phyloP scores from a whole-genome alignment of 2,329 filamentous ascomycete genomes.

The Calonectria pseudoreteaudii region DNA sequence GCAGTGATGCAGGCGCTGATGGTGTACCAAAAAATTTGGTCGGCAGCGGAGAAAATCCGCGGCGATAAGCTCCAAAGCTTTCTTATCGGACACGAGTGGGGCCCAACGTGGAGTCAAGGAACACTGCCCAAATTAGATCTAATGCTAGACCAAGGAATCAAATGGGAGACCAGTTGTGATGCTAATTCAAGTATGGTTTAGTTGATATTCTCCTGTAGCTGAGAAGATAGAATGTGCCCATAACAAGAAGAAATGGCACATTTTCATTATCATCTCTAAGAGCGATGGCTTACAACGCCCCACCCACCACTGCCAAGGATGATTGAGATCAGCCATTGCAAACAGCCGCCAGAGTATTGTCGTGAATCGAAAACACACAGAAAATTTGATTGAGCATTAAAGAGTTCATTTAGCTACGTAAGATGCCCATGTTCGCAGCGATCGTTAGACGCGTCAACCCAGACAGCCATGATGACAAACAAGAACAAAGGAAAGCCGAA shows the following conservation, averaged over 20 bases:
- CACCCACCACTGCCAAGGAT: background rate
- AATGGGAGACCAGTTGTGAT: background rate
- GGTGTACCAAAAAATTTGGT: conserved; percentile 45
- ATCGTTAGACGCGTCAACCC: conserved; percentile 52
- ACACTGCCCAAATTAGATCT: conserved; percentile 34
- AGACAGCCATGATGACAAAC: conserved; percentile 52
- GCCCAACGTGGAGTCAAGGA: conserved; percentile 31
- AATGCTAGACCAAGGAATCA: conserved; percentile 1
- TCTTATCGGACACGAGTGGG: conserved; percentile 43
- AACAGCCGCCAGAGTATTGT: background rate
- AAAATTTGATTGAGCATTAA: conserved; percentile 45
- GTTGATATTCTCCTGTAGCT: background rate
- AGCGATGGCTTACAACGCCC: background rate
- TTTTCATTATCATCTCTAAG: background rate
- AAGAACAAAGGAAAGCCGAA: conserved; percentile 55
- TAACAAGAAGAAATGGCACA: background rate
- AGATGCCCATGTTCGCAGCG: conserved; percentile 50
- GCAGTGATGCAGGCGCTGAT: conserved; percentile 36
- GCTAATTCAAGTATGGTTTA: background rate
- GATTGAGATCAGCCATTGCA: background rate
- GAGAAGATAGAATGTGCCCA: too few species aligned
- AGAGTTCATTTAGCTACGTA: conserved; percentile 54
- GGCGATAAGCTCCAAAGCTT: conserved; percentile 43
- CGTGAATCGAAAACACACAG: background rate
- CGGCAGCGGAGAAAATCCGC: conserved; percentile 43